phyloP scores from a whole-genome alignment of 2,329 filamentous ascomycete species.

The Aspergillus sp. region DNA sequence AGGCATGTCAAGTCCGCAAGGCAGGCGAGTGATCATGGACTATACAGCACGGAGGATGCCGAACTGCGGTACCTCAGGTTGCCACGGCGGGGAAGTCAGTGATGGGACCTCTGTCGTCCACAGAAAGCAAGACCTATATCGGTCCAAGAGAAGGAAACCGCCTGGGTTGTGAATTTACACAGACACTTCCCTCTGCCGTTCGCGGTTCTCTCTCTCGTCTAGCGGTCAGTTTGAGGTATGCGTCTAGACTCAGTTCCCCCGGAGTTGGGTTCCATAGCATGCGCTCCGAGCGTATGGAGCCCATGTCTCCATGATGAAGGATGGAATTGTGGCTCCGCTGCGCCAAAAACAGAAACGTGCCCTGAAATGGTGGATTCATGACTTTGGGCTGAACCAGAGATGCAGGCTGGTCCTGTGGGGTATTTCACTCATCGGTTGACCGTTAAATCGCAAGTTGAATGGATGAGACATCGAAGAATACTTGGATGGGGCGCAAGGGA shows the following conservation, averaged over 20 bases:
- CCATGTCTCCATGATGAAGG: neutral
- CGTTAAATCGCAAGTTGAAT: neutral
- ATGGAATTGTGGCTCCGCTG: neutral
- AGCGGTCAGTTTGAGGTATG: neutral
- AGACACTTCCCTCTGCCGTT: neutral
- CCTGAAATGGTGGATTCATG: neutral
- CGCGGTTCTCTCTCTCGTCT: neutral
- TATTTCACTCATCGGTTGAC: neutral
- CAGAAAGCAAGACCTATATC: neutral
- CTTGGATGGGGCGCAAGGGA: constrained; percentile 1
- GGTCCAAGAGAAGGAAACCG: neutral
- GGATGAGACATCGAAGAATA: neutral
- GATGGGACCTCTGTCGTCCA: no score
- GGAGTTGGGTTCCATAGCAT: neutral
- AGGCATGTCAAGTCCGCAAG: no score
- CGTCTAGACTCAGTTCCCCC: neutral
- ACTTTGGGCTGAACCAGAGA: neutral
- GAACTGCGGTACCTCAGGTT: no score
- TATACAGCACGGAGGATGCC: no score
- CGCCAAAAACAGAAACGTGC: neutral
- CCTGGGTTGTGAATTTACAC: neutral
- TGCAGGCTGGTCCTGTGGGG: neutral
- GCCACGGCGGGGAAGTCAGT: no score
- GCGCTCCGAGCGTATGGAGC: neutral
- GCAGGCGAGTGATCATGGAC: no score